These are phyloP conservation scores for Dillenia turbinata DNA, from an alignment of 164 flowering plant genomes.

Conservation along the genomic window DNA sequence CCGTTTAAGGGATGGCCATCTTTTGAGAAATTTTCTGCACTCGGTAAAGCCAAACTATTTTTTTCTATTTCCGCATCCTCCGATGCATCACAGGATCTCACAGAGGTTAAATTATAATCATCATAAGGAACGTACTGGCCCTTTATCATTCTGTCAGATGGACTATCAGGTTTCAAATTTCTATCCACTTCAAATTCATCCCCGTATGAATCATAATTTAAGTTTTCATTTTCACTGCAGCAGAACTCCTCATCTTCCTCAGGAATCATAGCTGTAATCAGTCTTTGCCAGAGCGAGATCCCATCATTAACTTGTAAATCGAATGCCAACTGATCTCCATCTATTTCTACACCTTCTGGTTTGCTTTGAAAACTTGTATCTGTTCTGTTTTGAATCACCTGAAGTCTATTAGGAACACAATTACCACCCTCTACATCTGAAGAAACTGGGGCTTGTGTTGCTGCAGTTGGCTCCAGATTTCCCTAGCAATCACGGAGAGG, in stretches of 20 bases:
- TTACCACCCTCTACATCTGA: slow-evolving; percentile 19
- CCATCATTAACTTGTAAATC: slow-evolving; percentile 15
- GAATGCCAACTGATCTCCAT: slow-evolving; percentile 24
- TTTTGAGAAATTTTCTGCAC: slow-evolving; percentile 21
- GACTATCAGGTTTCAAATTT: slow-evolving; percentile 33
- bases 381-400: slow-evolving; percentile 23
- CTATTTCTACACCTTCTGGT: slow-evolving; percentile 17
- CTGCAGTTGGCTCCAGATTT: slow-evolving; percentile 22
- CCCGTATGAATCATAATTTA: slow-evolving; percentile 32
- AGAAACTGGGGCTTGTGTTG: slow-evolving; percentile 17
- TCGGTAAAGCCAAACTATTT: slow-evolving; percentile 15
- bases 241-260: slow-evolving; percentile 45
- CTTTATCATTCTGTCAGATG: slow-evolving; percentile 27
- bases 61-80: slow-evolving; percentile 30
- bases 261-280: slow-evolving; percentile 66
- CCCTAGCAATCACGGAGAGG: slow-evolving; percentile 24
- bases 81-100: slow-evolving; percentile 28
- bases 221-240: slow-evolving; percentile 31
- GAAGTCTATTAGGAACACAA: slow-evolving; percentile 30
- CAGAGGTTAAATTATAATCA: slow-evolving; percentile 39
- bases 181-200: slow-evolving; percentile 42
- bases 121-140: slow-evolving; percentile 27
- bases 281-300: slow-evolving; percentile 58
- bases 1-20: slow-evolving; percentile 34
- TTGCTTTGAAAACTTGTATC: slow-evolving; percentile 18